Conservation (phyloP, 2,329 filamentous ascomycete species). For the Cryphonectria japonica region DNA sequence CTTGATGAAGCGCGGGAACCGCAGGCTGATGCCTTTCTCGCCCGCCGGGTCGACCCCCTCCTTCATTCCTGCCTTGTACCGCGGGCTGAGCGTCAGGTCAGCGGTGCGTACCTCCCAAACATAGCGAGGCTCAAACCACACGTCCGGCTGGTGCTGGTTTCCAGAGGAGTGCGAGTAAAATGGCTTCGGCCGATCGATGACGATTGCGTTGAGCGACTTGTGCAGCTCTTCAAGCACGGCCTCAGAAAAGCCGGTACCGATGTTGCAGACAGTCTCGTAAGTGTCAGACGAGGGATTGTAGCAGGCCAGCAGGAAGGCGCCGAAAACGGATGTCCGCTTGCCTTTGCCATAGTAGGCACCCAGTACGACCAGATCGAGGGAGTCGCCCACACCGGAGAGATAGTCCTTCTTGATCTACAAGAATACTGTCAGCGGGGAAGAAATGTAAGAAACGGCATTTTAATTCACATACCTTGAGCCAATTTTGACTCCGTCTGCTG, state of each 20-base stretch:
- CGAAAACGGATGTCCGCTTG: conserved; percentile 94
- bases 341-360: conserved; percentile 94
- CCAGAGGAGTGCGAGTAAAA: conserved; percentile 88
- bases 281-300: conserved; percentile 80
- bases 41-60: conserved; percentile 75
- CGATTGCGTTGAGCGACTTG: conserved; percentile 71
- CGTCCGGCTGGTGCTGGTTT: conserved; percentile 92
- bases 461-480: conserved; percentile 75
- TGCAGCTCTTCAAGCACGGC: conserved; percentile 89
- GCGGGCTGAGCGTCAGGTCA: conserved; percentile 87
- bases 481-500: conserved; percentile 93
- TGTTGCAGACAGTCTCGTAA: conserved; percentile 98
- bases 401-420: conserved; percentile 94
- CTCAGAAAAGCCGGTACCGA: conserved; percentile 95
- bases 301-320: conserved; percentile 92
- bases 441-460: neutral
- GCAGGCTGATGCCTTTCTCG: conserved; percentile 80
- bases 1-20: conserved; percentile 93
- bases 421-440: conserved; percentile 32
- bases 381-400: conserved; percentile 89
- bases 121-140: conserved; percentile 94
- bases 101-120: conserved; percentile 99
- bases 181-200: conserved; percentile 89
- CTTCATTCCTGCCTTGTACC: conserved; percentile 88
- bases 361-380: conserved; percentile 91